Evolutionary conservation across 2,329 filamentous ascomycete species (phyloP), one percentile per base, ranked within the genome.

Genomic region (Knufia petricola): DNA sequence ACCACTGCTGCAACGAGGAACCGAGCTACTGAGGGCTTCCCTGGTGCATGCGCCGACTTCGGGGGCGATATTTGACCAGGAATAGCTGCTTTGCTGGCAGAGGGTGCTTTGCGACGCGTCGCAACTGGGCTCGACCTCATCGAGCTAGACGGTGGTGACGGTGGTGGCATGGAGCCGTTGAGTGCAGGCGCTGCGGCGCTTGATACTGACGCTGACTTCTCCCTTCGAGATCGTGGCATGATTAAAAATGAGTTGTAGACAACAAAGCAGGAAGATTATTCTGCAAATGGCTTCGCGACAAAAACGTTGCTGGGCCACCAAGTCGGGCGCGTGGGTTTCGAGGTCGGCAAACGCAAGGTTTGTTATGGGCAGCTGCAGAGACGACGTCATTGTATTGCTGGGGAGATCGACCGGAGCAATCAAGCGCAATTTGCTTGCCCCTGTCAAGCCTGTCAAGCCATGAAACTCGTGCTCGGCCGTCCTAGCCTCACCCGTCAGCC

Each of bases 1-100:
- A 74, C 61, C 15, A 75, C 49, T n/a, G 77, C 64, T 3, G 65
- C 62, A 3, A 66, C 64, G 3, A 72, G 60, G 24, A 78, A 74
- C 49, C 73, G 70, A 4, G 59, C 49, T 12, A 55, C 39, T 8
- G 63, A 47, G 10, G 32, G 44, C 19, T 47, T 37, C 19, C 8
- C 59, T 26, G 63, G 63, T 20, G 66, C 59, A 48, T 56, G 60
- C 26, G 59, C 53, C 26, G 62, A 42, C 20, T 36, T 50, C 17
- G 58, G 50, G 49, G 54, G 47, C 17, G 46, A 48, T 49, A 44
- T 51, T 31, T 46, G 49, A 28, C 52, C 42, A 10, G 50, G 31
- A 19, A 38, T 45, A 43, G 52, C 37, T 17, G 24, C 42, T 1
- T 41, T 38, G 26, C 41, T 53, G 37, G 47, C 54, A 31, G 54